These are phyloP conservation scores for Globisporangium okanoganense DNA, from an alignment of 352 stramenopile species.

Conservation along the genomic window DNA sequence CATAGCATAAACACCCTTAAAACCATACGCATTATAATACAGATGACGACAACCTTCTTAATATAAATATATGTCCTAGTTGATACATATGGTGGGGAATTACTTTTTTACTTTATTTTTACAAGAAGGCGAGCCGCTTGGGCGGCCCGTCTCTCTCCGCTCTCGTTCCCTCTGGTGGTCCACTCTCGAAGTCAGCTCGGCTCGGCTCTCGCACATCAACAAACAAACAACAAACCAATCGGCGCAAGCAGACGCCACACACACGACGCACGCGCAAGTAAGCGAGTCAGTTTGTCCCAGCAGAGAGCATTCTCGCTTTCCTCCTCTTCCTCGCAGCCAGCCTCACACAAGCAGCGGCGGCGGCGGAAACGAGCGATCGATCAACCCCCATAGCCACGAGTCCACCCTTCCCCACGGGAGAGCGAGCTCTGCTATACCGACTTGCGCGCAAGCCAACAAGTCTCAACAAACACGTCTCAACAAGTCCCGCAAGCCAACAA, in stretches of 20 bases:
- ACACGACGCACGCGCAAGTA: background rate
- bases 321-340: slow-evolving; percentile 5
- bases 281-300: slow-evolving; percentile 1
- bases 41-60: background rate
- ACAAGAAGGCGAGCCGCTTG: background rate
- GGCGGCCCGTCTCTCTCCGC: background rate
- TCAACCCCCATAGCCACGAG: slow-evolving; percentile 5
- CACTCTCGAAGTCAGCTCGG: background rate
- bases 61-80: background rate
- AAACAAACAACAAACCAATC: background rate
- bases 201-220: background rate
- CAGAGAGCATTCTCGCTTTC: slow-evolving; percentile 15
- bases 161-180: background rate
- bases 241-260: background rate
- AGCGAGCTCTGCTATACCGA: background rate
- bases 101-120: too few species aligned
- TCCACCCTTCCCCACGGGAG: background rate
- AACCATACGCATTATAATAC: background rate
- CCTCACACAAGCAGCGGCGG: background rate
- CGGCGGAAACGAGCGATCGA: background rate
- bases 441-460: background rate
- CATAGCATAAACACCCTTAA: background rate
- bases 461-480: background rate
- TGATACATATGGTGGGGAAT: background rate
- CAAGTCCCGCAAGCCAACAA: background rate